A percentile compares a stretch with the other conserved stretches of the same genome.
phyloP scores from a whole-genome alignment of 495 filamentous ascomycete species.

The Tuber magnatum region DNA sequence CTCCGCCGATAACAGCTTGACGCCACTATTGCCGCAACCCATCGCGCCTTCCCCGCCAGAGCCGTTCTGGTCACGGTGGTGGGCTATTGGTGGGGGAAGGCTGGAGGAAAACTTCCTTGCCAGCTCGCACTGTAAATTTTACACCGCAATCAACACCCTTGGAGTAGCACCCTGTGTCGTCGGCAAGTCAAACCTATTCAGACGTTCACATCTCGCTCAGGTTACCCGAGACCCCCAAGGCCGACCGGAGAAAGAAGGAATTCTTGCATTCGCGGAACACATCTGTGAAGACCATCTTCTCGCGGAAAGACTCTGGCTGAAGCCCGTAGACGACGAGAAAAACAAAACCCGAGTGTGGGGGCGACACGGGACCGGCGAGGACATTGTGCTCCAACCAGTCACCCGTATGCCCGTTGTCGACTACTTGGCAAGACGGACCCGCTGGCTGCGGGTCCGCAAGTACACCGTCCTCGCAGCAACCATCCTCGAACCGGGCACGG shows the following conservation, averaged over 20 bases:
- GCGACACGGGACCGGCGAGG: slow-evolving; percentile 77
- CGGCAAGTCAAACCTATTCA: slow-evolving; percentile 98
- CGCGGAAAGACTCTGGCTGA: slow-evolving; percentile 80
- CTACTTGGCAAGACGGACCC: slow-evolving; percentile 73
- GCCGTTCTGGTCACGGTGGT: slow-evolving; percentile 23
- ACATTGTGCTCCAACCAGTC: slow-evolving; percentile 85
- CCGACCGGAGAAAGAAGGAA: slow-evolving; percentile 44
- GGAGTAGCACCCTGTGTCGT: slow-evolving; percentile 86
- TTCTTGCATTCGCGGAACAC: slow-evolving; percentile 67
- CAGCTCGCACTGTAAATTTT: slow-evolving; percentile 94
- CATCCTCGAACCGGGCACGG: slow-evolving; percentile 87
- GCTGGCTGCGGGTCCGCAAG: slow-evolving; percentile 91
- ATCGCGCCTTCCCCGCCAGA: slow-evolving; percentile 18
- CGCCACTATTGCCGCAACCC: slow-evolving; percentile 27
- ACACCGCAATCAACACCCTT: slow-evolving; percentile 93
- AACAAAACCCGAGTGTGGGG: slow-evolving; percentile 51
- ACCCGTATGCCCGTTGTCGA: slow-evolving; percentile 67
- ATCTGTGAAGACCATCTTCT: slow-evolving; percentile 98
- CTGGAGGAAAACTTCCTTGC: slow-evolving; percentile 93
- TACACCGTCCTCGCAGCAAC: slow-evolving; percentile 87
- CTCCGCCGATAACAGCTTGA: slow-evolving; percentile 10
- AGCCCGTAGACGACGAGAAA: slow-evolving; percentile 46
- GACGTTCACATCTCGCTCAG: slow-evolving; percentile 75
- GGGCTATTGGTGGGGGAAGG: slow-evolving; percentile 60
- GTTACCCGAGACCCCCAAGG: slow-evolving; percentile 56